Evolutionary conservation across 805 yeast genomes (phyloP), one percentile per base, ranked within the genome.

Genomic region (Lipomyces mesembrius): DNA sequence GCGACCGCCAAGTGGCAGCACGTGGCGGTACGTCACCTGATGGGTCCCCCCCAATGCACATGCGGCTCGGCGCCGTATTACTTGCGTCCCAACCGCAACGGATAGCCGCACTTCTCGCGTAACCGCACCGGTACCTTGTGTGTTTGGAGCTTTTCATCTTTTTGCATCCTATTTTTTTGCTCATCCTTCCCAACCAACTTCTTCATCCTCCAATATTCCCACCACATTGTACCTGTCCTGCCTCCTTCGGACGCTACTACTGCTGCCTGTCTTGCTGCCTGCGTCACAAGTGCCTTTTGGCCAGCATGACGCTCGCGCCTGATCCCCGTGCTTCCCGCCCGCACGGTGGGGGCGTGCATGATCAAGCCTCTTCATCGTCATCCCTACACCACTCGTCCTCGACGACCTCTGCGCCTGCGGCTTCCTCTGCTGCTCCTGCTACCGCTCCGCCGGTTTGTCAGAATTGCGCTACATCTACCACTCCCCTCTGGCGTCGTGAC

Each of bases 401-500:
- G 8, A 14, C 65, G n/a, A 59, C 66, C 2, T 54, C 71, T 39
- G 43, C 71, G 25, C 43, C 70, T 22, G 25, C 64, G 14, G 59
- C 66, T 2, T 51, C 71, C 43, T 32, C 71, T 29, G 56, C 61
- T 17, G 25, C 66, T 20, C 67, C 54, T 49, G 46, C 65, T 53
- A 60, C 67, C n/a, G 62, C 68, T 14, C 71, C 74, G 35, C 72
- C 96, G 3, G 83, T 88, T 27, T 93, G 98, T 77, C 91, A 89
- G 73, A 93, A 93, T 78, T 93, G 98, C 80, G 85, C 88, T 74
- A 93, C 98, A 1, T 90, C 92, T 66, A 93, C 95, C 1, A 93
- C 98, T 1, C 98, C 98, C 0, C 81, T 93, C 35, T 93, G 98
- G 98, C 84, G 98, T 78, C 83, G 98, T 70, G 97, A 93, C 78